Conservation (phyloP, 106 monocot genomes). For the Chionographis japonica region DNA sequence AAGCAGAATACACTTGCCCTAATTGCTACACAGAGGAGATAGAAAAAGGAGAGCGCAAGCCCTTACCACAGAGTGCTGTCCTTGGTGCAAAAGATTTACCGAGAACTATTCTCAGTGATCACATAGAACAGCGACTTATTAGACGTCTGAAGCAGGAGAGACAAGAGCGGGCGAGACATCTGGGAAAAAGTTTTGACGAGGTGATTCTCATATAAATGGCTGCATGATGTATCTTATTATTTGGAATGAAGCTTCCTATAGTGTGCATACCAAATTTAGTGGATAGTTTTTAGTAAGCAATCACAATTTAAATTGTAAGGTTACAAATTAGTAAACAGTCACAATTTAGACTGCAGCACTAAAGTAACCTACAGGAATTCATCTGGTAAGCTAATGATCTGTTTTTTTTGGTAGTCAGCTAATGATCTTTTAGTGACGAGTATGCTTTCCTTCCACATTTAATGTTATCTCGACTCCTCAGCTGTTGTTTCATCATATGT, state of each 20-base stretch:
- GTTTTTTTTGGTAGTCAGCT: too few species aligned
- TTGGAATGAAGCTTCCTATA: background rate
- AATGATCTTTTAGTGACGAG: too few species aligned
- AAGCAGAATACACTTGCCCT: constrained; percentile 97
- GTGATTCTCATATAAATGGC: constrained; percentile 23
- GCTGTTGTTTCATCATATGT: too few species aligned
- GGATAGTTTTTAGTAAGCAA: too few species aligned
- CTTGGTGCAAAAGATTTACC: constrained; percentile 99
- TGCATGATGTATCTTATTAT: background rate
- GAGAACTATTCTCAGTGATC: constrained; percentile 83
- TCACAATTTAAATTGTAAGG: too few species aligned
- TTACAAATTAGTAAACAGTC: too few species aligned
- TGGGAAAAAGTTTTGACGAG: constrained; percentile 83
- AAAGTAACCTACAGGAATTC: too few species aligned
- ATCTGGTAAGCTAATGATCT: too few species aligned
- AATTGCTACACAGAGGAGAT: constrained; percentile 89
- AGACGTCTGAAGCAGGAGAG: constrained; percentile 73
- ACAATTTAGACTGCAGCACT: too few species aligned
- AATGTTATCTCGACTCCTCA: too few species aligned
- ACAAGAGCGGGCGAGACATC: constrained; percentile 70
- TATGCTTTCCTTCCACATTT: too few species aligned
- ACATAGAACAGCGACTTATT: constrained; percentile 79
- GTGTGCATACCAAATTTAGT: background rate
- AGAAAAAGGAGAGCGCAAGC: constrained; percentile 80
- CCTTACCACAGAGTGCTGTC: constrained; percentile 92